These are phyloP conservation scores for Erodium maritimum DNA, from an alignment of 345 rosid genomes.

Conservation along the genomic window DNA sequence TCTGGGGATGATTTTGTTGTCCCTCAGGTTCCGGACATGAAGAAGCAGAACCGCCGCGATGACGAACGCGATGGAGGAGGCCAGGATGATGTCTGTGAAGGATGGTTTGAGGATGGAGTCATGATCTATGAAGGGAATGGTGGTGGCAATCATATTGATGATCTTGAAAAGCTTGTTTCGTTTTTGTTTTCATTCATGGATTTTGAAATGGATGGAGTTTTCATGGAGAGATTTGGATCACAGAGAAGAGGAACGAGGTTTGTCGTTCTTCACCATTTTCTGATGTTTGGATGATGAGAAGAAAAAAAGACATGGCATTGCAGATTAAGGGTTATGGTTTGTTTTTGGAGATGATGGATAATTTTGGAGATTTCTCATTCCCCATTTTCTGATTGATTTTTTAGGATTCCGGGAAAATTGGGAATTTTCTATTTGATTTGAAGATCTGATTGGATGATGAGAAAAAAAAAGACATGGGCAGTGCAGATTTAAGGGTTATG, in stretches of 20 bases:
- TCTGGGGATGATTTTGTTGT: slow-evolving; percentile 55
- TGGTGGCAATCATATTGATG: neutral
- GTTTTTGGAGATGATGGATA: no score
- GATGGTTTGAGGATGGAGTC: slow-evolving; percentile 14
- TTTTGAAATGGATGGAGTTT: neutral
- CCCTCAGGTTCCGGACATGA: slow-evolving; percentile 32
- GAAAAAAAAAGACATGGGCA: neutral
- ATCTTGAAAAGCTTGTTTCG: neutral
- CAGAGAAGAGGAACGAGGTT: no score
- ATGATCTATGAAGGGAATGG: neutral
- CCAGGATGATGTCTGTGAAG: slow-evolving; percentile 43
- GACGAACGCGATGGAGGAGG: slow-evolving; percentile 59
- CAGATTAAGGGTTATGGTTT: no score
- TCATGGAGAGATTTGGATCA: neutral
- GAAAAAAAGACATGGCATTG: no score
- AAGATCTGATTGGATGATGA: neutral
- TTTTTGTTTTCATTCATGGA: neutral
- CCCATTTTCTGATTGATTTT: neutral
- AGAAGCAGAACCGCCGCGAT: slow-evolving; percentile 51
- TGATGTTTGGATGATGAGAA: no score
- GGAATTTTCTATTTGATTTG: neutral
- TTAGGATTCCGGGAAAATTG: neutral
- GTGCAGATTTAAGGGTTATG: no score
- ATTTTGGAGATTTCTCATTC: no score
- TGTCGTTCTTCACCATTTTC: no score